Percentiles rank a stretch among this genome's conserved stretches.
Evolutionary conservation across 225 moss, liverwort and hornwort genomes (phyloP).

Genomic region (Antitrichia curtipendula): DNA sequence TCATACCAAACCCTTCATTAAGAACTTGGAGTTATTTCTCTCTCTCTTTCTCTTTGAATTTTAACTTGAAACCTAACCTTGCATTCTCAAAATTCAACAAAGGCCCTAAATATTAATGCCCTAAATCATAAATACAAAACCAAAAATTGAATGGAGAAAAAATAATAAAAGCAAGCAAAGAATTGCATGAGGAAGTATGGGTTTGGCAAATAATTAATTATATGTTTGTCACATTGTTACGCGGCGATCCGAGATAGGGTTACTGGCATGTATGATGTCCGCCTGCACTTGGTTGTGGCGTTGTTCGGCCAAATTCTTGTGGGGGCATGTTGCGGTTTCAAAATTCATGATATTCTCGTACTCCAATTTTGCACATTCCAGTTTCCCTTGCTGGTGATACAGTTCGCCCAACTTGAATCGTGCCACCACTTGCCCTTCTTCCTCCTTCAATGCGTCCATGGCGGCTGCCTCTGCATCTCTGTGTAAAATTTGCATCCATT

Average conservation of each 20-base stretch:
- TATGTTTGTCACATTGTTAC: constrained; percentile 13
- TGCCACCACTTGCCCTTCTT: constrained; percentile 14
- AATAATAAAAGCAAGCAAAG: neutral
- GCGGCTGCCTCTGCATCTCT: constrained; percentile 64
- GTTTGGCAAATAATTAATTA: neutral
- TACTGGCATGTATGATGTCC: neutral
- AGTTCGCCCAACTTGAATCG: constrained; percentile 48
- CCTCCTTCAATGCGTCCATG: constrained; percentile 29
- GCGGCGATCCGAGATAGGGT: neutral
- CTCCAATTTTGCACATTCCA: constrained; percentile 25
- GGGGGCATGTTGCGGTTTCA: neutral
- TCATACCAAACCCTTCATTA: neutral
- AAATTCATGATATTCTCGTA: constrained; percentile 21
- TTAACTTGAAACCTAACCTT: neutral
- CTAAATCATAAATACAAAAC: neutral
- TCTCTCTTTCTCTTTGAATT: too few species aligned
- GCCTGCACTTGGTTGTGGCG: neutral
- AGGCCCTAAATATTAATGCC: too few species aligned
- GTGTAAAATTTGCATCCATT: neutral
- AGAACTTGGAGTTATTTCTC: neutral
- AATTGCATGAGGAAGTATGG: neutral
- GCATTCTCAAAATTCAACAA: too few species aligned
- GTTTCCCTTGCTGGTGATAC: constrained; percentile 35
- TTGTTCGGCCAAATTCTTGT: neutral
- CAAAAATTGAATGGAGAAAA: neutral